Base-by-base conservation (phyloP, 2,329 filamentous ascomycete species). In the Diaporthe amygdali region DNA sequence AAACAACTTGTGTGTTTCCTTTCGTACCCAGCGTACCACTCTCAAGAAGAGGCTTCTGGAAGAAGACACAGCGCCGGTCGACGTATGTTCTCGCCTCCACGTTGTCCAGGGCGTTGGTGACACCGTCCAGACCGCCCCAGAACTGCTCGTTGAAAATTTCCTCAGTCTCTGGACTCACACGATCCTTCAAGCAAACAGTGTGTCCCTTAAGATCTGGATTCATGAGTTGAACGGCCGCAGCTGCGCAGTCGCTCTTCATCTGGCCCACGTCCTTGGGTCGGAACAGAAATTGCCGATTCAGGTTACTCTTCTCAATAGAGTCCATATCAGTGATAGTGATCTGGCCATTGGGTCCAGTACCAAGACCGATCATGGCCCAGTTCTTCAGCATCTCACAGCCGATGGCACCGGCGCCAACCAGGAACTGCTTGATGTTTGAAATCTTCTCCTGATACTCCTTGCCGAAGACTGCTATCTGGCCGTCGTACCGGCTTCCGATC, bases 321-420 rank as follows among this genome's bases (percentile, higher is more conserved):
- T 99, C 96, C 91, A 97, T 98, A 80, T 99, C 96, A 17, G 97
- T 98, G 63, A 99, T 93, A 71, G 86, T 94, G 78, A 99, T 97
- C 82, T 93, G 93, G 77, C 96, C 96, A 61, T 95, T 89, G 3
- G 94, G 94, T 5, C 96, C 96, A 55, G 93, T 94, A 54, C 93
- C 96, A 37, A 99, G 87, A 75, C 96, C 96, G 81, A 98, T 97
- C 95, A 99, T 97, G 44, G 97, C 96, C 95, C 96, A 99, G 82
- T 98, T 98, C 90, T 99, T 99, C 76, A 99, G 86, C 93, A 98
- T 99, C 80, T 99, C 96, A 79, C 96, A 99, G 55, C 96, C 96
- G 81, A 99, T 99, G 74, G 97, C 96, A 77, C 96, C 96, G 56
- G 96, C 94, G 76, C 96, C 96, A 71, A 99, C 96, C 69, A 99